Base-by-base conservation (phyloP, 768 basidiomycete species). In the Wakefieldia striispora region DNA sequence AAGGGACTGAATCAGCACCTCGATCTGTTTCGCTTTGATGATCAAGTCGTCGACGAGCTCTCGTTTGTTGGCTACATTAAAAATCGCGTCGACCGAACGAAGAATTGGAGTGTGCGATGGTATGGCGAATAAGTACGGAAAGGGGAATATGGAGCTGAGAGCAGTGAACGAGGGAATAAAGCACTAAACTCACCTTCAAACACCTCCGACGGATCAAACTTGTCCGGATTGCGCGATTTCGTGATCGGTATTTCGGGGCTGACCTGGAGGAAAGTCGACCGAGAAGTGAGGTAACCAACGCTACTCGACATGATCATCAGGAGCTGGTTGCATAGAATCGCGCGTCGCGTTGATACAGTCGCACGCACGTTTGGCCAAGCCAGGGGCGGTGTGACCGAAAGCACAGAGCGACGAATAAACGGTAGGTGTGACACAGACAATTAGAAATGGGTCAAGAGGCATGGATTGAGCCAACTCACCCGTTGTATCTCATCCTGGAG, bases 401-500 rank as follows among this genome's bases (percentile, higher is more conserved):
- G 3, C 14, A 33, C 13, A 16, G 13, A 13, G 11, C 29, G 13
- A 29, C 2, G 16, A 6, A 33, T 5, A 33, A 33, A 14, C 33
- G 33, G 16, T 14, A 33, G 16, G 6, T 23, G n/a, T 14, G 16
- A 6, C 6, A 33, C 7, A 14, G 33, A 12, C 29, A 29, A 12
- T 29, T 3, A 11, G 33, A 33, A 16, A 29, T 13, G 10, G 29
- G 29, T 29, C 16, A 33, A 14, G 6, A 14, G 8, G 5, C 14
- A 9, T 27, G 27, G 9, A 27, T 11, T 27, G 27, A 11, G 11
- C 11, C 31, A n/a, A 45, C 62, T 45, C 46, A 87, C 90, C 73
- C 88, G 83, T 70, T 95, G 92, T 51, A 93, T 91, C 70, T 88
- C 88, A 81, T 95, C 88, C 76, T 94, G 91, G 47, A 95, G 83